Conservation (phyloP, 192 early-diverging fungal genomes). For the Cladochytrium replicatum region DNA sequence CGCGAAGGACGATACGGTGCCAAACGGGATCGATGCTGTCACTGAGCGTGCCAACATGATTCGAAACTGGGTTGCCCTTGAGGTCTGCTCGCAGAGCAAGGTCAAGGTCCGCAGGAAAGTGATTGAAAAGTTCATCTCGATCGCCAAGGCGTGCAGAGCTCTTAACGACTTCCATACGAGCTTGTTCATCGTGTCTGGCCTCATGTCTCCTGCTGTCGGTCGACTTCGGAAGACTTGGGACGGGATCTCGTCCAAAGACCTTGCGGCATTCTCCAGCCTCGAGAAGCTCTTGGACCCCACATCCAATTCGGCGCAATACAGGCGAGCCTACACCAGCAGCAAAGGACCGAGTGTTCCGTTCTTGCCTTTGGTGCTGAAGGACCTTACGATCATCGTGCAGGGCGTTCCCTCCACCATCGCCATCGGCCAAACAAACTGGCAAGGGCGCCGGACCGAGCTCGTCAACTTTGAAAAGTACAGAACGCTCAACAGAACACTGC, state of each 20-base stretch:
- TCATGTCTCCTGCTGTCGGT: constrained; percentile 44
- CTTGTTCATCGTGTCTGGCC: constrained; percentile 52
- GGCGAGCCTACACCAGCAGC: constrained; percentile 32
- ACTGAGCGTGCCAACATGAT: constrained; percentile 44
- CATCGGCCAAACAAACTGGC: not conserved
- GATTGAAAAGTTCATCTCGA: constrained; percentile 47
- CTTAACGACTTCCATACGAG: constrained; percentile 57
- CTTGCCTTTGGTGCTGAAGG: constrained; percentile 60
- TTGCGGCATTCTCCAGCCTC: constrained; percentile 31
- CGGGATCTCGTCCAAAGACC: constrained; percentile 33
- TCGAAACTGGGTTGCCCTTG: constrained; percentile 50
- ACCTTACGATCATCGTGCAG: constrained; percentile 62
- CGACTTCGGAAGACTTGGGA: constrained; percentile 51
- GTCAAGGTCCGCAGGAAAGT: constrained; percentile 34
- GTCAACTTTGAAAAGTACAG: constrained; percentile 24
- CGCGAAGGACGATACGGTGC: not conserved
- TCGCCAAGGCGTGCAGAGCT: constrained; percentile 31
- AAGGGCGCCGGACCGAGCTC: not conserved
- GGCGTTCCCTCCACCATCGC: constrained; percentile 36
- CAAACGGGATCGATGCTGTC: constrained; percentile 38
- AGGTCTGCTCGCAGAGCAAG: constrained; percentile 32
- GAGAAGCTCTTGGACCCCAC: constrained; percentile 51
- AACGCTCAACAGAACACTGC: constrained; percentile 3
- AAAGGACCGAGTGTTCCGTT: constrained; percentile 43
- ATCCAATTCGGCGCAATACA: constrained; percentile 56